Evolutionary conservation across 2,329 filamentous ascomycete species (phyloP).

Genomic region (Paracoccidioides brasiliensis): DNA sequence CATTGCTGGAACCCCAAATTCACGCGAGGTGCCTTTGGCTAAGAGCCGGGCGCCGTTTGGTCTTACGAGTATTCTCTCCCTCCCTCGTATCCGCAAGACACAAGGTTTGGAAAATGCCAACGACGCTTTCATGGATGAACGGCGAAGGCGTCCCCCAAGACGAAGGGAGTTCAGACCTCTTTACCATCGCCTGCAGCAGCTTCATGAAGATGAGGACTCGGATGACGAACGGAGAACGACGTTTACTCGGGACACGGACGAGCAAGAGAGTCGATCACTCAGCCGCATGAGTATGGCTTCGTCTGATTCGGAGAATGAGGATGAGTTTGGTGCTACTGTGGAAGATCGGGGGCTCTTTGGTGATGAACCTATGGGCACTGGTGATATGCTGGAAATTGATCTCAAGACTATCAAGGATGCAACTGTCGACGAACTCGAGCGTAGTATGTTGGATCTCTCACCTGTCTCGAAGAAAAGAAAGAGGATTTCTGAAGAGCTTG

Average conservation of each 20-base stretch:
- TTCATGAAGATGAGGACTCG: conserved; percentile 69
- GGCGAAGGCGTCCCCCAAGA: conserved; percentile 42
- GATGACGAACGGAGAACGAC: conserved; percentile 66
- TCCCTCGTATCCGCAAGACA: conserved; percentile 64
- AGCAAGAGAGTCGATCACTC: conserved; percentile 66
- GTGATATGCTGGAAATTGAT: conserved; percentile 12
- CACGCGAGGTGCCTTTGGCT: conserved; percentile 30
- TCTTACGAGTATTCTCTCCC: conserved; percentile 39
- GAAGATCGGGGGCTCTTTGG: conserved; percentile 16
- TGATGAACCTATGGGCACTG: conserved; percentile 13
- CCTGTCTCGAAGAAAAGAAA: conserved; percentile 12
- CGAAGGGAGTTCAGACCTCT: conserved; percentile 61
- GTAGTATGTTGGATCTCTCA: conserved; percentile 12
- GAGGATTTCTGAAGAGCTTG: conserved; percentile 28
- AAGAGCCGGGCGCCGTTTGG: conserved; percentile 27
- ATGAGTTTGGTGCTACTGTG: conserved; percentile 24
- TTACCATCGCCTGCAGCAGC: conserved; percentile 63
- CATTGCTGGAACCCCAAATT: conserved; percentile 51
- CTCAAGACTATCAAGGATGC: conserved; percentile 13
- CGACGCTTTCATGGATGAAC: conserved; percentile 56
- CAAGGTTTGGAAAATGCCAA: conserved; percentile 45
- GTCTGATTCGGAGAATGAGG: conserved; percentile 40
- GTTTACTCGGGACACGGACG: conserved; percentile 64
- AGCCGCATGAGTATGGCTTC: conserved; percentile 52
- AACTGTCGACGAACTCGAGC: conserved; percentile 15